These are phyloP conservation scores for Symmetrospora coprosmae DNA, from an alignment of 768 basidiomycete species.

Conservation along the genomic window DNA sequence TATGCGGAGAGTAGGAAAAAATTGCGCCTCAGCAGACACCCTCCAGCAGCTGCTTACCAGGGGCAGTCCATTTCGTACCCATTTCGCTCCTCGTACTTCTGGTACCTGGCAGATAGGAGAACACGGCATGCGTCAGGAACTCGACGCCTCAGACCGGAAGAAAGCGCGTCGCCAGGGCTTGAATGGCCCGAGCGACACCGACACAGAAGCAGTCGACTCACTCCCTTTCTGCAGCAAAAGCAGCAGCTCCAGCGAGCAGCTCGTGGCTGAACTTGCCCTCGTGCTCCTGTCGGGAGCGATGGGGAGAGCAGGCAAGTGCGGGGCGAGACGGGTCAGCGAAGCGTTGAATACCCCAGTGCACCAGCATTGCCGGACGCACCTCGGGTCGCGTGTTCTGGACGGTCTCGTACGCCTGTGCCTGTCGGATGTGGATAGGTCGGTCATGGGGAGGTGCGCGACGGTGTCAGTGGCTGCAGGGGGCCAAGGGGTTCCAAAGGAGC, in stretches of 20 bases:
- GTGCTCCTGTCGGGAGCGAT: background rate
- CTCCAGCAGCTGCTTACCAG: no score
- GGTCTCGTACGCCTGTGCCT: slow-evolving; percentile 7
- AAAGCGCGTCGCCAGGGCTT: background rate
- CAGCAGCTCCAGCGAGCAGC: slow-evolving; percentile 9
- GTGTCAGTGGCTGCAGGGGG: no score
- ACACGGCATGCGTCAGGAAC: background rate
- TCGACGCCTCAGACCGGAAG: background rate
- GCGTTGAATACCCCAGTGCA: background rate
- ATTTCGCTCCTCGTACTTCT: slow-evolving; percentile 36
- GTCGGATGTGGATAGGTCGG: no score
- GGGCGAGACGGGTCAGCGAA: no score
- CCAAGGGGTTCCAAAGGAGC: no score
- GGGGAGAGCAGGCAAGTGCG: background rate
- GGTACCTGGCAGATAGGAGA: background rate
- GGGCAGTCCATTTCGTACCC: no score
- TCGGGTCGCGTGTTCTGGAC: slow-evolving; percentile 13
- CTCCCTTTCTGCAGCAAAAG: slow-evolving; percentile 17
- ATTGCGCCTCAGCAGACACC: no score
- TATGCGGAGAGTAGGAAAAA: no score
- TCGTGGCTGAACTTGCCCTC: slow-evolving; percentile 16
- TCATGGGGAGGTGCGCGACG: no score
- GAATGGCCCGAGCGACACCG: background rate
- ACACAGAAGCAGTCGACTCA: background rate
- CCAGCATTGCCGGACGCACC: background rate